Conservation (phyloP, 129 eudicot genomes). For the Glebionis coronaria region DNA sequence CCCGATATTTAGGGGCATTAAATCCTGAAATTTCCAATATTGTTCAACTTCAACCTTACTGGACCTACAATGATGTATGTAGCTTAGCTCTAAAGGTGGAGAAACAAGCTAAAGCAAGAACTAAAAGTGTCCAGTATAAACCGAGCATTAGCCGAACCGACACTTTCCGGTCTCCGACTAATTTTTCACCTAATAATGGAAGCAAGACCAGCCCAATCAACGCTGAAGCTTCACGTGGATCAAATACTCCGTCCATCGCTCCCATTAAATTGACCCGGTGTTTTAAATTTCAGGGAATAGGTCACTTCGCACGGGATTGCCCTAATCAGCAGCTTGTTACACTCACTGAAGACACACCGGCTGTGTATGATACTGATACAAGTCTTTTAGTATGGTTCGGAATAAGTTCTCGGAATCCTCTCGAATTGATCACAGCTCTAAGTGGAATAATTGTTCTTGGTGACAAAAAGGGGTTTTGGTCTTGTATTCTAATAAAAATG, state of each 20-base stretch:
- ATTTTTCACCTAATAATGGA: neutral
- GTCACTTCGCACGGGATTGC: neutral
- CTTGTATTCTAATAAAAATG: no score
- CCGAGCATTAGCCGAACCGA: neutral
- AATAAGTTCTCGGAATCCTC: no score
- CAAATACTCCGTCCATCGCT: neutral
- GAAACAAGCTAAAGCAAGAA: neutral
- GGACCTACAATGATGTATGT: neutral
- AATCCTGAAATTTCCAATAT: neutral
- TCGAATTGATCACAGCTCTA: no score
- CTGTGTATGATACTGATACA: neutral
- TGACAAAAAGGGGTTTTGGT: no score
- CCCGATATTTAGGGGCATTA: neutral
- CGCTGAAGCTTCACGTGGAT: neutral
- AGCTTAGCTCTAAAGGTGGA: neutral
- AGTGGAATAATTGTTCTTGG: no score
- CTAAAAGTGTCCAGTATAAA: no score
- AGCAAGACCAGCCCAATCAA: neutral
- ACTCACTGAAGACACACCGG: neutral
- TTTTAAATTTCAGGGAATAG: conserved; percentile 3
- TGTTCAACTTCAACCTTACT: neutral
- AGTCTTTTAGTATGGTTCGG: no score
- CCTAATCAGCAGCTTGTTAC: neutral
- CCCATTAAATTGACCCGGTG: neutral
- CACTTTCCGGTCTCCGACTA: neutral